Percentiles rank a stretch among this genome's conserved stretches.
Conservation (phyloP, 2,329 filamentous ascomycete genomes). For the Ceratocystiopsis brevicomis region DNA sequence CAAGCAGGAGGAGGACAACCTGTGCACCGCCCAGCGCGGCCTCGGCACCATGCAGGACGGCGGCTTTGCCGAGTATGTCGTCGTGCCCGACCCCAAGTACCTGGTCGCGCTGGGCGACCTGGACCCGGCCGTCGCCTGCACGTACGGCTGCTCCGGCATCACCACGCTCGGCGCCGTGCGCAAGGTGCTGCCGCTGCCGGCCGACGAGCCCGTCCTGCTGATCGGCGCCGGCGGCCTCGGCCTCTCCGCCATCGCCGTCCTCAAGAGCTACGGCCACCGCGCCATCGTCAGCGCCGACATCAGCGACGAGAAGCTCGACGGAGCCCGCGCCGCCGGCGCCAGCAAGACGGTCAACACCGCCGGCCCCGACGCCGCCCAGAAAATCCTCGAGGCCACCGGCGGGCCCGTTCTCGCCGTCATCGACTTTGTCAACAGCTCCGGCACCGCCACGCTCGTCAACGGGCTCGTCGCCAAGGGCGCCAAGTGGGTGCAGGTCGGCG, state of each 20-base stretch:
- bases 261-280: constrained; percentile 2
- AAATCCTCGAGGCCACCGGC: constrained; percentile 8
- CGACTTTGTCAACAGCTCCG: constrained; percentile 6
- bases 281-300: constrained; percentile 3
- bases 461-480: constrained; percentile 4
- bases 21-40: constrained; percentile 3
- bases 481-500: constrained; percentile 5
- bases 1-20: constrained; percentile 4
- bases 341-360: constrained; percentile 8
- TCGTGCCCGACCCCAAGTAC: constrained; percentile 5
- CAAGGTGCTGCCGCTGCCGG: constrained; percentile 4
- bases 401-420: constrained; percentile 3
- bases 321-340: constrained; percentile 6
- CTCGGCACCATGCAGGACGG: constrained; percentile 4
- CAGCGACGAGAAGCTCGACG: constrained; percentile 2
- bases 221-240: constrained; percentile 4
- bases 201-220: constrained; percentile 2
- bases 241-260: constrained; percentile 2
- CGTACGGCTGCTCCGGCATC: constrained; percentile 5
- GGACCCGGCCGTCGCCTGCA: constrained; percentile 4
- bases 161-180: constrained; percentile 4
- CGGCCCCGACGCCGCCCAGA: constrained; percentile 5
- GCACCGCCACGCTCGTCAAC: constrained; percentile 2
- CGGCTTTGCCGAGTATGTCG: constrained; percentile 5
- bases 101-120: constrained; percentile 2